phyloP scores from a whole-genome alignment of 495 filamentous ascomycete species.

The Rhizodiscina lignyota region DNA sequence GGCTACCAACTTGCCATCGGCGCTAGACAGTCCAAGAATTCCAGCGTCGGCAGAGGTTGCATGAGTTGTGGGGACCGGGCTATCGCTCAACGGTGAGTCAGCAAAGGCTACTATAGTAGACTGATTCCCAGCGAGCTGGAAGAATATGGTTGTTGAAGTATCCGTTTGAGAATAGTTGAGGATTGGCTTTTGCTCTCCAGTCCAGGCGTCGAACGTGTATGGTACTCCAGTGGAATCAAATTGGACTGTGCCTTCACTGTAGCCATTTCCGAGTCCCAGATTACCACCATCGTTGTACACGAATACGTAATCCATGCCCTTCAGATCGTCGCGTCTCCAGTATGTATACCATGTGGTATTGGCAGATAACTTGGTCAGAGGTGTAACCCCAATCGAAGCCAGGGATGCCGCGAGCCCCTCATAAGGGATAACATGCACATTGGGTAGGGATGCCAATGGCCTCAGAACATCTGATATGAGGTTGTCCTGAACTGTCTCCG shows the following conservation, averaged over 20 bases:
- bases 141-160: no score
- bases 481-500: no score
- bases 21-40: no score
- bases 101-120: no score
- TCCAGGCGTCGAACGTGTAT: slow-evolving; percentile 26
- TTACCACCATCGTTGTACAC: slow-evolving; percentile 6
- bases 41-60: no score
- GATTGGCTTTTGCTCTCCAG: slow-evolving; percentile 21
- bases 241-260: slow-evolving; percentile 3
- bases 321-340: slow-evolving; percentile 1
- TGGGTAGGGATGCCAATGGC: no score
- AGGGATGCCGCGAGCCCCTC: slow-evolving; percentile 4
- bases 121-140: no score
- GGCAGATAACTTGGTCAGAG: slow-evolving; percentile 3
- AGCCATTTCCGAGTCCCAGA: not conserved
- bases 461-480: no score
- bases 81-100: no score
- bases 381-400: slow-evolving; percentile 4
- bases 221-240: slow-evolving; percentile 13
- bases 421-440: no score
- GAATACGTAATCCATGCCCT: slow-evolving; percentile 5
- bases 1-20: no score
- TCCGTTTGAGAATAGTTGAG: slow-evolving; percentile 20
- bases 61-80: no score
- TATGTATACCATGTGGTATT: slow-evolving; percentile 7